A percentile compares a stretch with the other conserved stretches of the same genome.
Conservation (phyloP, 2,329 filamentous ascomycete species). For the Colletotrichum tropicale region DNA sequence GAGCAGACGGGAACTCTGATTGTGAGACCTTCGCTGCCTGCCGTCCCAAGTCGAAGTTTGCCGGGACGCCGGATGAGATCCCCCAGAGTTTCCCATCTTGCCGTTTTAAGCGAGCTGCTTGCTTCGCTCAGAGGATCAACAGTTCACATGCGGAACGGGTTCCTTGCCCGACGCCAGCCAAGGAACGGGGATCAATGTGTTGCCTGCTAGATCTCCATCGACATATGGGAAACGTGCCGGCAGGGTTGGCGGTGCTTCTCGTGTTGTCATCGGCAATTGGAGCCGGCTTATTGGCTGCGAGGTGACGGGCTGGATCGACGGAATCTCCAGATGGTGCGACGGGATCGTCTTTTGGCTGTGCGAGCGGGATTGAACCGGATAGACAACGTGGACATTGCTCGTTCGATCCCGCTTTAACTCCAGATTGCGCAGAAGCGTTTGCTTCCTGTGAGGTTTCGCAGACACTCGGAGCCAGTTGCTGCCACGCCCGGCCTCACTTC, state of each 20-base stretch:
- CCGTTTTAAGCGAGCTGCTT: neutral
- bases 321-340: neutral
- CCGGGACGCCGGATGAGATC: neutral
- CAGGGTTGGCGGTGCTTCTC: neutral
- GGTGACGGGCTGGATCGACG: neutral
- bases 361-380: neutral
- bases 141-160: neutral
- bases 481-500: neutral
- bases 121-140: neutral
- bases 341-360: neutral
- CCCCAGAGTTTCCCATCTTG: neutral
- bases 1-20: neutral
- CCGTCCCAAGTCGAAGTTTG: neutral
- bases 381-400: neutral
- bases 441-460: neutral
- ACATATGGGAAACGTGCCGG: neutral
- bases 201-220: neutral
- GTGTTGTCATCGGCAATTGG: neutral
- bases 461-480: neutral
- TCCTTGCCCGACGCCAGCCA: neutral
- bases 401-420: neutral
- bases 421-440: neutral
- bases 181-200: neutral
- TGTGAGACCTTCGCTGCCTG: neutral
- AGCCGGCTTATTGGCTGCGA: neutral